Base-by-base conservation (phyloP, 1,284 basidiomycete species). In the Pseudozyma thailandica region DNA sequence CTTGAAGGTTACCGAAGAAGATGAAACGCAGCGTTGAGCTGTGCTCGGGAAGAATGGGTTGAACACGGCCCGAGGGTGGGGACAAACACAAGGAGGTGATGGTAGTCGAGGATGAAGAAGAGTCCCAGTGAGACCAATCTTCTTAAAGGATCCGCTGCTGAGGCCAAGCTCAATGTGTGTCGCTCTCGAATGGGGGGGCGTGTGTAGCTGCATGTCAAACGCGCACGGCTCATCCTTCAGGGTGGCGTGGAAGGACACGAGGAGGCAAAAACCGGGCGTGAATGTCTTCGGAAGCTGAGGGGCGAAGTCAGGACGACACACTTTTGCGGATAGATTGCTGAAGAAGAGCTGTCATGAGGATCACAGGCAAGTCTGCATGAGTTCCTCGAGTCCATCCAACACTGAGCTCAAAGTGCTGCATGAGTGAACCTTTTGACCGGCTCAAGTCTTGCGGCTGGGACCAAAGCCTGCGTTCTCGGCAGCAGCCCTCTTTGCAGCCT, bases 11-110 rank as follows among this genome's bases (percentile, higher is more conserved):
- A 16, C 0, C 25, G 26, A 46, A 39, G 21, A 27, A 28, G 13
- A 10, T 15, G 16, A 8, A 48, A 46, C 59, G 45, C 65, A 69
- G 59, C 54, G 59, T 62, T 69, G 65, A 69, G 65, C 65, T 58
- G 63, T 49, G 59, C 54, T 4, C 18, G 26, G 23, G 13, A 25
- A n/a, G 27, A 26, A n/a, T 49, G 49, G 44, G 63, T 66, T 66
- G 63, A 66, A 56, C 57, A 56, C 50, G 28, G 25, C 37, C 52
- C 41, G 23, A 18, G 6, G 21, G 27, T 45, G 46, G 48, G 61
- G 54, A 57, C 60, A 45, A 49, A 48, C 50, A 59, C 41, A 23
- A 31, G 8, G 1, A 18, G 43, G 49, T 46, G 52, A 26, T 50
- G 59, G 48, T 66, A n/a, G n/a, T n/a, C n/a, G n/a, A n/a, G 52